Evolutionary conservation across 371 early-diverging fungal genomes (phyloP).

Genomic region (Mortierella sp.): DNA sequence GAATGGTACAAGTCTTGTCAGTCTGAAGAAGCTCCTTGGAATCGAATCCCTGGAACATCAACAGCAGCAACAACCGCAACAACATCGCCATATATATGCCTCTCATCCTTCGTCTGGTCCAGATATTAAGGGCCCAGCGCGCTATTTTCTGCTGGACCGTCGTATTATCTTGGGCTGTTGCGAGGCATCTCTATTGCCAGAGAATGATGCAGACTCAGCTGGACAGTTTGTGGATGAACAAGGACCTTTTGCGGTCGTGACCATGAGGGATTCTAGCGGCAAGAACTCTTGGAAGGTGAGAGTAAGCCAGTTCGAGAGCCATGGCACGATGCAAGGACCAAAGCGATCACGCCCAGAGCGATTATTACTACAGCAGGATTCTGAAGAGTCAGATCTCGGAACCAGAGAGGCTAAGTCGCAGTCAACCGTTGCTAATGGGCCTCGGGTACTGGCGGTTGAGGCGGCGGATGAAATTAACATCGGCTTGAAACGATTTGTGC

Average conservation of each 20-base stretch:
- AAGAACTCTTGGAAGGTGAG: conserved; percentile 76
- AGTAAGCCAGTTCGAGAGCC: conserved; percentile 59
- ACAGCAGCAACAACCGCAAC: conserved; percentile 15
- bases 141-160: conserved; percentile 76
- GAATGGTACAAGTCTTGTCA: conserved; percentile 44
- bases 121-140: conserved; percentile 56
- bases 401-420: background rate
- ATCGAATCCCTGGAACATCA: conserved; percentile 23
- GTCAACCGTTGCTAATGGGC: background rate
- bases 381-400: background rate
- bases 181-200: conserved; percentile 53
- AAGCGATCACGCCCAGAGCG: conserved; percentile 1
- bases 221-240: conserved; percentile 27
- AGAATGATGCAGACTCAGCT: conserved; percentile 1
- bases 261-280: conserved; percentile 78
- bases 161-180: conserved; percentile 71
- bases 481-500: conserved; percentile 36
- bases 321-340: background rate
- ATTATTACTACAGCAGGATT: background rate
- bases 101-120: background rate
- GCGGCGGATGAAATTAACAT: conserved; percentile 41
- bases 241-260: conserved; percentile 60
- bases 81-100: background rate
- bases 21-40: conserved; percentile 3
- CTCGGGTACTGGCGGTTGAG: conserved; percentile 30